A percentile compares a stretch with the other conserved stretches of the same genome.
Evolutionary conservation across 345 rosid genomes (phyloP).

Genomic region (Linum tenue): DNA sequence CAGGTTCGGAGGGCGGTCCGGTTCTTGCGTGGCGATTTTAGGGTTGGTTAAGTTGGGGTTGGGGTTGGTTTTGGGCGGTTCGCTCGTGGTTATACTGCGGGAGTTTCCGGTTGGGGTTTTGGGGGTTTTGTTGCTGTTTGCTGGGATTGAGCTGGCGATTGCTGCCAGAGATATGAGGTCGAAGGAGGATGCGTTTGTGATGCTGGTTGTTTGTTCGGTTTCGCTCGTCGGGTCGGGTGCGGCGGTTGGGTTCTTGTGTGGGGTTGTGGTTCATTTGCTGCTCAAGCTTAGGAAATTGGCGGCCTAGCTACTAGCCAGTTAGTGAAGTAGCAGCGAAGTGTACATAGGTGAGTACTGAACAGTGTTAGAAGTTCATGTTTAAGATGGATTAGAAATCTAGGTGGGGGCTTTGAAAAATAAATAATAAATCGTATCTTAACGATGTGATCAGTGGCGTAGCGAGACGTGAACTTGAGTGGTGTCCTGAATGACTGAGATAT

Average conservation of each 20-base stretch:
- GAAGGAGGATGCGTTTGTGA: conserved; percentile 65
- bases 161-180: conserved; percentile 67
- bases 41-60: conserved; percentile 53
- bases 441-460: no score
- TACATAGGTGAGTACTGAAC: no score
- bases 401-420: no score
- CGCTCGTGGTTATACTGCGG: conserved; percentile 48
- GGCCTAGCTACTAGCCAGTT: no score
- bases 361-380: no score
- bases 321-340: no score
- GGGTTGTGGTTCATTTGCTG: conserved; percentile 41
- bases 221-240: conserved; percentile 66
- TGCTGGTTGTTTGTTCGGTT: conserved; percentile 57
- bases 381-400: no score
- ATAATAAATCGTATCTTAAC: no score
- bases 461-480: no score
- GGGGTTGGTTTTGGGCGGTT: conserved; percentile 62
- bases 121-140: conserved; percentile 60
- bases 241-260: conserved; percentile 74
- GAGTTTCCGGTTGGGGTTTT: conserved; percentile 74
- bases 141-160: conserved; percentile 78
- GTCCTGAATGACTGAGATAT: no score
- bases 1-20: conserved; percentile 85
- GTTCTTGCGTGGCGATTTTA: conserved; percentile 65
- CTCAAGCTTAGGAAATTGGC: conserved; percentile 37